A percentile compares a stretch with the other conserved stretches of the same genome.
These are phyloP conservation scores for Arthrobotrys conoides DNA, from an alignment of 2,329 filamentous ascomycete species.

Conservation along the genomic window DNA sequence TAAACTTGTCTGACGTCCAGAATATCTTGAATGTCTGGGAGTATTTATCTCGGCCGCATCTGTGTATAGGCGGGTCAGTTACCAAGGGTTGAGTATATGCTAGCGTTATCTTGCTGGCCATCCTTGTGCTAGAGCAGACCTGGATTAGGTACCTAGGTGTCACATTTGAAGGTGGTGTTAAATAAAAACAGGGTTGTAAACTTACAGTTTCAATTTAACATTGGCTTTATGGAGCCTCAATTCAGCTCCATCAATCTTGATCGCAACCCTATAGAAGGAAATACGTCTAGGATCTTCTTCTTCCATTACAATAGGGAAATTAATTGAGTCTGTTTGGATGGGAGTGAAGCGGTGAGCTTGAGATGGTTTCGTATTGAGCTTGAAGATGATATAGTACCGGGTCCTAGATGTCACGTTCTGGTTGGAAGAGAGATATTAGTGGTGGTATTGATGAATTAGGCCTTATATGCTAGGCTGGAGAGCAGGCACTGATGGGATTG, in stretches of 20 bases:
- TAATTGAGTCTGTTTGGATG: background rate
- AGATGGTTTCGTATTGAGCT: too few relatives aligned
- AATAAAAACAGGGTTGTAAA: background rate
- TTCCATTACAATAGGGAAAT: background rate
- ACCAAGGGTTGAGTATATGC: background rate
- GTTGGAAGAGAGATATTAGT: too few relatives aligned
- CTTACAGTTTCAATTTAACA: slow-evolving; percentile 1
- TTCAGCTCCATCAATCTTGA: slow-evolving; percentile 10
- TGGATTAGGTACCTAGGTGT: background rate
- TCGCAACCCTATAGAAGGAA: background rate
- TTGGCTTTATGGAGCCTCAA: background rate
- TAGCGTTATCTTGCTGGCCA: background rate
- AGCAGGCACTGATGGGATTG: too few relatives aligned
- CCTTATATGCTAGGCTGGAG: too few relatives aligned
- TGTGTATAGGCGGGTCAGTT: background rate
- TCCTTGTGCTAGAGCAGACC: background rate
- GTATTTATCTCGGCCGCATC: background rate
- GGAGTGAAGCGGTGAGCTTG: too few relatives aligned
- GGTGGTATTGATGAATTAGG: too few relatives aligned
- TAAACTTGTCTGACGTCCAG: background rate
- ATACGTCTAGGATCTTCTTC: background rate
- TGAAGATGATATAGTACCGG: too few relatives aligned
- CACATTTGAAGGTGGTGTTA: background rate
- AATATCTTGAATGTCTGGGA: background rate
- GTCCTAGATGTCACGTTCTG: too few relatives aligned